Percentiles rank a stretch among this genome's conserved stretches.
Evolutionary conservation across 2,329 filamentous ascomycete genomes (phyloP).

Genomic region (Meredithiella fracta): DNA sequence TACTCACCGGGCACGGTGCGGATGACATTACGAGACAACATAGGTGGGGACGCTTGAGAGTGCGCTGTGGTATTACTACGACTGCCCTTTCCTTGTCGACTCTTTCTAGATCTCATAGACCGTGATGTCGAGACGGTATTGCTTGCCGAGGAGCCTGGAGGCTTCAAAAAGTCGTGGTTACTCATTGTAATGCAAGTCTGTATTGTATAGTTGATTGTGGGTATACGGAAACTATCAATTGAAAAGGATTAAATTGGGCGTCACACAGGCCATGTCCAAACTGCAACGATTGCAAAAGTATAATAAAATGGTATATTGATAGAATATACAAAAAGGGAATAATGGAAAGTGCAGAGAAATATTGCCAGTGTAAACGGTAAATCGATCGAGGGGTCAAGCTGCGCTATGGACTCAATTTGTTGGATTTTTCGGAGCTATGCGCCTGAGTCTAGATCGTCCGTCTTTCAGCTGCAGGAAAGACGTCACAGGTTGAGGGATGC

Average conservation of each 20-base stretch:
- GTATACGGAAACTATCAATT: neutral
- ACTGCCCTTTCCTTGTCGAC: constrained; percentile 6
- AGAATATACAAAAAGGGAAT: neutral
- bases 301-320: neutral
- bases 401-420: neutral
- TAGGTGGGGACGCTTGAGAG: neutral
- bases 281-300: neutral
- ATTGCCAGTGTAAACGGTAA: neutral
- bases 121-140: constrained; percentile 8
- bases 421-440: neutral
- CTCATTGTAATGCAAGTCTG: constrained; percentile 5
- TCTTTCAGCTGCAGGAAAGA: neutral
- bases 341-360: neutral
- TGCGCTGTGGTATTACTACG: constrained; percentile 10
- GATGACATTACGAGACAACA: constrained; percentile 9
- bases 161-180: constrained; percentile 10
- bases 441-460: neutral
- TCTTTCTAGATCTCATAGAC: neutral
- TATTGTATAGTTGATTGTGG: neutral
- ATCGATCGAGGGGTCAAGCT: neutral
- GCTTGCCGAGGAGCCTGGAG: constrained; percentile 13
- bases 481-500: neutral
- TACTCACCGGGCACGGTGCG: constrained; percentile 11
- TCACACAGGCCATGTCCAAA: neutral
- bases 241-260: neutral